phyloP scores from a whole-genome alignment of 2,329 filamentous ascomycete genomes.

The Aspergillus sclerotialis region DNA sequence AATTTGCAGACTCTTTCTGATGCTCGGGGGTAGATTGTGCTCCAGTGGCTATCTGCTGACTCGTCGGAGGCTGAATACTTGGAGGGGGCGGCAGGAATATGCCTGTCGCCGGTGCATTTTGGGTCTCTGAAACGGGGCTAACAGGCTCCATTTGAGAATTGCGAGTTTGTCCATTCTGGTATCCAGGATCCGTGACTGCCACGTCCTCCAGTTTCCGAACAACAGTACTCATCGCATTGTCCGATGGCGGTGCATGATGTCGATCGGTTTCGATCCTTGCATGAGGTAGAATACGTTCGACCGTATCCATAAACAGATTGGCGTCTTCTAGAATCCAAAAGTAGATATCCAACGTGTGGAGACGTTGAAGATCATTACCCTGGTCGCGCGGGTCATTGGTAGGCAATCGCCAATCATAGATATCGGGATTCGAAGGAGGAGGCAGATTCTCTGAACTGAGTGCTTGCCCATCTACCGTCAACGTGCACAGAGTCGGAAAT shows the following conservation, averaged over 20 bases:
- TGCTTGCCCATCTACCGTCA: slow-evolving; percentile 44
- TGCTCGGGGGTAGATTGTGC: slow-evolving; percentile 12
- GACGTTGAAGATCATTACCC: slow-evolving; percentile 44
- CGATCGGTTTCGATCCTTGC: slow-evolving; percentile 46
- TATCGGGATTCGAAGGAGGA: slow-evolving; percentile 19
- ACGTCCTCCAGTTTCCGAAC: slow-evolving; percentile 58
- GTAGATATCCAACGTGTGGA: slow-evolving; percentile 58
- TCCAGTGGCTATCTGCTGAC: slow-evolving; percentile 9
- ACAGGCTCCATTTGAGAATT: slow-evolving; percentile 28
- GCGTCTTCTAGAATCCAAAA: slow-evolving; percentile 58
- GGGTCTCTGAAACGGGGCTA: slow-evolving; percentile 11
- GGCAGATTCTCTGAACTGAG: slow-evolving; percentile 18
- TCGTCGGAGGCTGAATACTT: slow-evolving; percentile 9
- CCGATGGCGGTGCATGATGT: slow-evolving; percentile 27
- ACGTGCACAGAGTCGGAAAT: slow-evolving; percentile 53
- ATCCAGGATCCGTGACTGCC: slow-evolving; percentile 49
- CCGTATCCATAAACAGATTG: slow-evolving; percentile 45
- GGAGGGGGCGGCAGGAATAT: slow-evolving; percentile 22
- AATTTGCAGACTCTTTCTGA: slow-evolving; percentile 27
- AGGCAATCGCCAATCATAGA: slow-evolving; percentile 52
- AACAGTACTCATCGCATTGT: slow-evolving; percentile 49
- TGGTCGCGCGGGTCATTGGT: slow-evolving; percentile 46
- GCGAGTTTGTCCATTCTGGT: slow-evolving; percentile 37
- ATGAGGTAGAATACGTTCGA: slow-evolving; percentile 26
- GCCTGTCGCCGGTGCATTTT: slow-evolving; percentile 12